Base-by-base conservation (phyloP, 2,329 filamentous ascomycete species). In the Paracoccidioides brasiliensis region DNA sequence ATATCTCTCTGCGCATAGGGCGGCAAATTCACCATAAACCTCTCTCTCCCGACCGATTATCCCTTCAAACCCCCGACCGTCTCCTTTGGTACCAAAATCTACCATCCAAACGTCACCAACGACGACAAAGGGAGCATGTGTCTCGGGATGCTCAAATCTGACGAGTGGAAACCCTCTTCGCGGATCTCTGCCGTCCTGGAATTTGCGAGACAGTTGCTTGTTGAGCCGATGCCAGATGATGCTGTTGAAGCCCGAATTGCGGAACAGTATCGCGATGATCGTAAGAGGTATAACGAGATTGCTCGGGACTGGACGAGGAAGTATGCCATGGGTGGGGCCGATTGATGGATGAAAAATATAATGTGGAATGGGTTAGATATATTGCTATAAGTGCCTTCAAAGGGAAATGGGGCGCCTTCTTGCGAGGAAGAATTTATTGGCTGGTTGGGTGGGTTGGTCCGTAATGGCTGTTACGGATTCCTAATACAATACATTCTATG, bases 51-150 rank as follows among this genome's bases (percentile, higher is more conserved):
- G 46, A 93, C 97, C 67, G 93, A 98, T 75, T 98, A 98, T 70
- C 93, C 93, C 45, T 98, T 98, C 93, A 95, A 90, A 44, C 91
- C 93, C 52, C 93, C 93, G 48, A 96, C 96, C 78, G 96, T 98
- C 68, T 88, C 93, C 56, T 98, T 98, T 74, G 79, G 97, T 54
- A 98, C 94, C 64, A 96, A 95, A 75, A 97, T 98, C 77, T 96
- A 95, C 80, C 90, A 96, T 75, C 90, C 90, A 46, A 96, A 96
- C 74, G 81, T 96, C 57, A 89, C 85, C 67, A 93, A 95, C 78
- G 90, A 95, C 71, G 80, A 81, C 67, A 81, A 83, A 62, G 90
- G 90, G 59, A 85, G 80, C 72, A 88, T 96, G 81, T 96, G 90
- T 73, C 78, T 96, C 46, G 83, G 82, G 58, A 80, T 90, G 71